Evolutionary conservation across 768 basidiomycete genomes (phyloP), one percentile per base, ranked within the genome.

Genomic region (Piloderma croceum): DNA sequence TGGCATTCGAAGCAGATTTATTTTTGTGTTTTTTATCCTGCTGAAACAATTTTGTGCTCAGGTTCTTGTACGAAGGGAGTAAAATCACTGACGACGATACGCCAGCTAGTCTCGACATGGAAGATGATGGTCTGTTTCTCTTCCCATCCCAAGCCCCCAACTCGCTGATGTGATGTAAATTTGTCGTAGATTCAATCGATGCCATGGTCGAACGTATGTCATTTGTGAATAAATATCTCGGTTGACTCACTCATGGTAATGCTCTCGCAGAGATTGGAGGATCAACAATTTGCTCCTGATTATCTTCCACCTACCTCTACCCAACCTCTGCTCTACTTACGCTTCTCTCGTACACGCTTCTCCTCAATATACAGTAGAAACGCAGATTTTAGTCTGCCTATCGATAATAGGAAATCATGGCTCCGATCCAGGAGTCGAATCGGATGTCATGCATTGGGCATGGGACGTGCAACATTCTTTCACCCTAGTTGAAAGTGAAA

Each of bases 201-300:
- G 92, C 93, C 47, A 89, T 92, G 84, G 86, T 94, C 44, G 90
- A 94, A 69, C 91, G 90, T 93, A 68, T 48, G 81, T 74, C n/a
- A 10, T 34, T 22, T 36, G 43, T 32, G 46, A 43, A 24, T 27
- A 43, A 22, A 17, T 36, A 42, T 24, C 31, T 19, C 29, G 37
- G 21, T 38, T n/a, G 39, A 38, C 45, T 49, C 23, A 46, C 36
- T 36, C 34, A 31, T 18, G 12, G 10, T 21, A 33, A 19, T 31
- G 24, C 32, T 25, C 41, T 40, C 38, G 36, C 54, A 72, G 68
- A 73, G 70, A 70, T 73, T 51, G 71, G 71, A 56, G 71, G 71
- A 24, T 62, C 53, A 29, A 41, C 29, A 31, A 32, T 36, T 23
- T 10, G 33, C 42, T 11, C 34, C 10, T 35, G 18, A 10, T 18